A percentile compares a stretch with the other conserved stretches of the same genome.
Evolutionary conservation across 179 eudicot genomes (phyloP).

Genomic region (Silene vulgaris): DNA sequence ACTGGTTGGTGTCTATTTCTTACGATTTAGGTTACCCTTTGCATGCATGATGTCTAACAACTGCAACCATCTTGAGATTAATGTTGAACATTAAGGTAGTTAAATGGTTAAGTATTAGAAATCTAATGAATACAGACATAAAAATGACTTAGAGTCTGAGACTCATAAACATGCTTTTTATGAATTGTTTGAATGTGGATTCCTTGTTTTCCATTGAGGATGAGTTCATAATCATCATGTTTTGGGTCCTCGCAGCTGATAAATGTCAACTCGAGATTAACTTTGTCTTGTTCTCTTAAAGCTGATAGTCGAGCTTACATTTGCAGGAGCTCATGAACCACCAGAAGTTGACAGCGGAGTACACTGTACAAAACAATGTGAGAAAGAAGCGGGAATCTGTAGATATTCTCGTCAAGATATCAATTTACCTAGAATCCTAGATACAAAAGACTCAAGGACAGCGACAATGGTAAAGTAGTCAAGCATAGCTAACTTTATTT

Average conservation of each 20-base stretch:
- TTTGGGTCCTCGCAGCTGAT: neutral
- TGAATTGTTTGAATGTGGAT: neutral
- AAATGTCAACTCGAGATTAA: neutral
- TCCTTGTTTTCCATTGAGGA: neutral
- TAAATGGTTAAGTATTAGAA: neutral
- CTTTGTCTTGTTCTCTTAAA: neutral
- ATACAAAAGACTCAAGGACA: conserved; percentile 22
- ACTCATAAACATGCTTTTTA: neutral
- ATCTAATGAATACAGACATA: neutral
- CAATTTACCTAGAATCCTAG: neutral
- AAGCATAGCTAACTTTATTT: neutral
- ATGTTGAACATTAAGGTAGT: too few relatives aligned
- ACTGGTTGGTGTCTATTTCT: too few relatives aligned
- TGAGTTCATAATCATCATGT: neutral
- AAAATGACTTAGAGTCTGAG: neutral
- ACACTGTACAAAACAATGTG: too few relatives aligned
- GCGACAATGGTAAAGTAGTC: conserved; percentile 17
- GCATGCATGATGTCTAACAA: too few relatives aligned
- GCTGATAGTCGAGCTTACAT: neutral
- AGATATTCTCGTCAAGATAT: conserved; percentile 2
- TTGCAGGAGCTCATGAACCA: conserved; percentile 25
- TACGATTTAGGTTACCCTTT: too few relatives aligned
- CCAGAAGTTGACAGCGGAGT: conserved; percentile 7
- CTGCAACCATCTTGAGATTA: too few relatives aligned
- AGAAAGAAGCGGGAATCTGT: conserved; percentile 3